Base-by-base conservation (phyloP, 192 early-diverging fungal genomes). In the Coemansia sp. region DNA sequence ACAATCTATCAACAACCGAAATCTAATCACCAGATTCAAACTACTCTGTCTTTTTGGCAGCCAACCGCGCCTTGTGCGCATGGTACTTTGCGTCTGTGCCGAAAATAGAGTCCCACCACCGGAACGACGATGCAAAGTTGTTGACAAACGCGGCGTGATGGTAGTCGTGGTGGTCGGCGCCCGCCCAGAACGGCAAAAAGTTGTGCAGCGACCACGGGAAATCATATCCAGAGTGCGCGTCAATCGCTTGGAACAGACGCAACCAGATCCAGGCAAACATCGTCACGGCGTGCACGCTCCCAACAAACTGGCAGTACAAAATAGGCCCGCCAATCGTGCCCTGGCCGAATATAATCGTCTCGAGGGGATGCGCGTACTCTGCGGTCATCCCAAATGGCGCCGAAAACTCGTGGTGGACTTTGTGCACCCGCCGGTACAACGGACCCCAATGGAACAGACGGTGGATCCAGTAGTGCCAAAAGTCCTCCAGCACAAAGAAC, bases 151-250 rank as follows among this genome's bases (percentile, higher is more conserved):
- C 84, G 66, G 85, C 83, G 75, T 98, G 95, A 74, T 98, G 95
- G 74, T 90, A 93, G 71, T 98, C 95, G 69, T 98, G 95, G 75
- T 93, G 94, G 64, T 94, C 92, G 12, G 92, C 86, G 11, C 93
- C 93, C 2, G 92, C 91, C 93, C 94, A 95, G 75, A 94, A 89
- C 17, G 92, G 92, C 43, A 94, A 21, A 39, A 85, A 88, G 83
- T 93, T 85, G 65, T 88, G 90, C 65, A 94, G 83, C 25, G 90
- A 92, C 94, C 94, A 96, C 29, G 95, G 95, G 65, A 96, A 98
- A 65, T 95, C 92, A 70, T 95, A 98, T 3, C 95, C 95, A 27
- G 91, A 92, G 75, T 98, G 95, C 49, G 91, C 89, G 66, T 94
- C 94, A 26, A 96, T 85, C 17, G 91, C 87, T 78, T 92, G 91